Percentiles rank a stretch among this genome's conserved stretches.
phyloP scores from a whole-genome alignment of 768 basidiomycete species.

The Auricularia heimuer region DNA sequence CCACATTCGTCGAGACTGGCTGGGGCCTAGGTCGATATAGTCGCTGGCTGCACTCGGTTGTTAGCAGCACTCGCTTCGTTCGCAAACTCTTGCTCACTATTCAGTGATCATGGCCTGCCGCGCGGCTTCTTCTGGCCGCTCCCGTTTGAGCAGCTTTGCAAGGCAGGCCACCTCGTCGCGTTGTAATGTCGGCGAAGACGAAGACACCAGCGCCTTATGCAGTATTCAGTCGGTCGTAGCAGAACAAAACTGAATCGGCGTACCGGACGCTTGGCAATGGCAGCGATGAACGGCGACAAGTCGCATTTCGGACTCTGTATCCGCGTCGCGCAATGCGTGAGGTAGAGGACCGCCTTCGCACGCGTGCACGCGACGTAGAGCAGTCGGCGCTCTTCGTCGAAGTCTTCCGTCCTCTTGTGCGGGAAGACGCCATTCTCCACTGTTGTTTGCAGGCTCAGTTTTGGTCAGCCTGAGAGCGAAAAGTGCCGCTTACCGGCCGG shows the following conservation, averaged over 20 bases:
- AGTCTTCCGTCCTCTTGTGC: slow-evolving; percentile 60
- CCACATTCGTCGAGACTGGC: too few species aligned
- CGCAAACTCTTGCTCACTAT: too few species aligned
- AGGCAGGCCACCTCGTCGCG: slow-evolving; percentile 36
- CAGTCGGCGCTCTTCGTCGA: slow-evolving; percentile 76
- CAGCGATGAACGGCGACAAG: slow-evolving; percentile 49
- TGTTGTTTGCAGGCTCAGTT: slow-evolving; percentile 14
- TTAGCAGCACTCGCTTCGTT: too few species aligned
- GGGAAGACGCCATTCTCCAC: slow-evolving; percentile 71
- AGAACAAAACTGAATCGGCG: slow-evolving; percentile 6
- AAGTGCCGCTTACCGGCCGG: slow-evolving; percentile 56
- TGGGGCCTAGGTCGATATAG: neutral
- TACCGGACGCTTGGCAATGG: slow-evolving; percentile 35
- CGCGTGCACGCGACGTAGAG: slow-evolving; percentile 87
- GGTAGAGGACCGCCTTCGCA: slow-evolving; percentile 61
- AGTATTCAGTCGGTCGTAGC: slow-evolving; percentile 11
- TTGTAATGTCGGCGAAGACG: slow-evolving; percentile 34
- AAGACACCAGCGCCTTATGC: slow-evolving; percentile 30
- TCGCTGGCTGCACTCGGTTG: too few species aligned
- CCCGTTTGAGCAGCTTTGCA: slow-evolving; percentile 43
- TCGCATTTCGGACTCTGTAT: slow-evolving; percentile 2
- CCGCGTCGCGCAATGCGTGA: slow-evolving; percentile 40
- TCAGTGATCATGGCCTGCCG: slow-evolving; percentile 32
- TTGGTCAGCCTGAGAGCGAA: too few species aligned
- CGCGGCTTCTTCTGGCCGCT: slow-evolving; percentile 33